A percentile compares a stretch with the other conserved stretches of the same genome.
phyloP scores from a whole-genome alignment of 2,329 filamentous ascomycete species.

The Trichophyton simii region DNA sequence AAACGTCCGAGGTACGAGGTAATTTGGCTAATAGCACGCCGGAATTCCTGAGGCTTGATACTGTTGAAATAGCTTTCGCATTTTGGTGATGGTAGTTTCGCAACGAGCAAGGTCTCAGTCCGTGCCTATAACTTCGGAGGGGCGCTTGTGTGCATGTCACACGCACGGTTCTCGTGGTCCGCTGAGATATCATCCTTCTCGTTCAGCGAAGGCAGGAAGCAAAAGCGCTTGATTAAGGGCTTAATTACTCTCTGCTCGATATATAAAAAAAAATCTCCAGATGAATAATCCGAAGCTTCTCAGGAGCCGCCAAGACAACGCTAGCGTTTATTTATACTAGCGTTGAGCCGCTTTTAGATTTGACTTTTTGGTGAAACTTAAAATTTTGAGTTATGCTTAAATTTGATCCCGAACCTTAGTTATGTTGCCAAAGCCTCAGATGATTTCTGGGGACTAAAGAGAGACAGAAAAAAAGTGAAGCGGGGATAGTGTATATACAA shows the following conservation, averaged over 20 bases:
- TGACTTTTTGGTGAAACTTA: background rate
- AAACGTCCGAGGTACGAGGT: background rate
- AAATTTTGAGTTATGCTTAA: conserved; percentile 2
- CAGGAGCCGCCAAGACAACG: background rate
- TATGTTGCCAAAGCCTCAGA: background rate
- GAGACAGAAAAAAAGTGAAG: background rate
- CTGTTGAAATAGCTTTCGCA: conserved; percentile 13
- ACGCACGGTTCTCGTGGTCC: conserved; percentile 20
- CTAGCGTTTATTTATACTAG: background rate
- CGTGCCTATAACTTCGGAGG: conserved; percentile 16
- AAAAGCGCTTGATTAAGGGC: background rate
- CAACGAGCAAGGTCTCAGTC: conserved; percentile 8
- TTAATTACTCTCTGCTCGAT: background rate
- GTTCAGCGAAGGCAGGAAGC: background rate
- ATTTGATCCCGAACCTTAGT: background rate
- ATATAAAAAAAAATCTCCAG: background rate
- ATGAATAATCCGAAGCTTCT: background rate
- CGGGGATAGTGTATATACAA: background rate
- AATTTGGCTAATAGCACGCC: conserved; percentile 6
- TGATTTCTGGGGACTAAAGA: background rate
- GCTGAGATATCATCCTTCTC: conserved; percentile 25
- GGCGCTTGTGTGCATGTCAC: conserved; percentile 20
- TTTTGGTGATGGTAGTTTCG: conserved; percentile 12
- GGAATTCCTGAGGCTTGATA: background rate
- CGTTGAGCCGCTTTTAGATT: background rate